These are phyloP conservation scores for Phyllostachys edulis DNA, from an alignment of 176 grass and related monocot species.

Conservation along the genomic window DNA sequence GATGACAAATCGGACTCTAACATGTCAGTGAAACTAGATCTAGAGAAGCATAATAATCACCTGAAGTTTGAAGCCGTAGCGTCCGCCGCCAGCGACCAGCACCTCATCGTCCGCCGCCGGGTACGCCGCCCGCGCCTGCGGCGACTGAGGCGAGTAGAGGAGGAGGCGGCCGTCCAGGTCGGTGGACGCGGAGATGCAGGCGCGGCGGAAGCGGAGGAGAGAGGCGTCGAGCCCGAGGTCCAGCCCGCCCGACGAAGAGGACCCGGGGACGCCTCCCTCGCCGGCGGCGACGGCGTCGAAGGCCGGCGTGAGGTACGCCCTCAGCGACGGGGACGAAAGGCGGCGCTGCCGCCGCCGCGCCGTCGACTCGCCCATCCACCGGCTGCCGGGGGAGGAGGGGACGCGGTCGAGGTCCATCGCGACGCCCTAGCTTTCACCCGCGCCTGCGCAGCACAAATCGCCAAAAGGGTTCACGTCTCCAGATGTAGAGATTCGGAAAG, in stretches of 20 bases:
- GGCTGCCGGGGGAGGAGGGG: constrained; percentile 34
- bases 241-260: constrained; percentile 38
- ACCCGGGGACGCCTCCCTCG: background rate
- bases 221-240: constrained; percentile 48
- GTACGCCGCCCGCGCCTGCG: constrained; percentile 10
- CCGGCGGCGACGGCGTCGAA: constrained; percentile 46
- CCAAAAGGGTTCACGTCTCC: background rate
- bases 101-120: background rate
- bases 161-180: constrained; percentile 41
- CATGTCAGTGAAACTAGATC: constrained; percentile 24
- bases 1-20: background rate
- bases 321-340: constrained; percentile 41
- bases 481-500: constrained; percentile 21
- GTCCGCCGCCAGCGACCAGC: background rate
- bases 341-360: constrained; percentile 43
- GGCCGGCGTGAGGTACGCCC: constrained; percentile 47
- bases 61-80: constrained; percentile 31
- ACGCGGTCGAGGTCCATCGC: constrained; percentile 46
- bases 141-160: constrained; percentile 40
- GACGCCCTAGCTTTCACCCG: constrained; percentile 1
- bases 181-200: constrained; percentile 22
- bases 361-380: constrained; percentile 33
- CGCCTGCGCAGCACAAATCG: background rate
- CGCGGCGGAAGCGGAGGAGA: constrained; percentile 57
- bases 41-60: constrained; percentile 27